Percentiles rank a stretch among this genome's conserved stretches.
These are phyloP conservation scores for Pyrrhoderma lamaoense DNA, from an alignment of 1,284 basidiomycete genomes.

Conservation along the genomic window DNA sequence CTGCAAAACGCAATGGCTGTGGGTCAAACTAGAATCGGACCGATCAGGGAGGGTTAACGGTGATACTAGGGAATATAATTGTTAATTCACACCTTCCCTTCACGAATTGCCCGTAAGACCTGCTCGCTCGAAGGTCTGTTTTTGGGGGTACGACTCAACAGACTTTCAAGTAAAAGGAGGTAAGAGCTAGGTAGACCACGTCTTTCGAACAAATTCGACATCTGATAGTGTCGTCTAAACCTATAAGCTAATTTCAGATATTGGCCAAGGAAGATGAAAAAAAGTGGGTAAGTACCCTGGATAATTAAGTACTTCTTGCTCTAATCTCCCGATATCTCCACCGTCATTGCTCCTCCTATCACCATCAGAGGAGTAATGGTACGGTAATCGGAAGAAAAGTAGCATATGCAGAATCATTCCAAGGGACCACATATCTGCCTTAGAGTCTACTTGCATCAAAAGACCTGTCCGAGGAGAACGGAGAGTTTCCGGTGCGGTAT, in stretches of 20 bases:
- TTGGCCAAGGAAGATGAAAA: constrained; percentile 11
- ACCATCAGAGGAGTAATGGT: constrained; percentile 54
- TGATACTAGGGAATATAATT: background rate
- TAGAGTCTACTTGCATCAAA: constrained; percentile 72
- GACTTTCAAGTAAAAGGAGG: constrained; percentile 62
- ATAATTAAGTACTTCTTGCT: constrained; percentile 71
- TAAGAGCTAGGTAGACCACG: constrained; percentile 63
- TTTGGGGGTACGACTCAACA: constrained; percentile 55
- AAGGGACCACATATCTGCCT: constrained; percentile 84
- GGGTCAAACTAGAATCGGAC: background rate
- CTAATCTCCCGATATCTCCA: constrained; percentile 58
- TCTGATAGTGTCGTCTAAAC: constrained; percentile 50
- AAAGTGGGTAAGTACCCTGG: constrained; percentile 44
- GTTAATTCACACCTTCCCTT: constrained; percentile 48
- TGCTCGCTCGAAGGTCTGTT: constrained; percentile 66
- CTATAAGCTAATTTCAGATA: constrained; percentile 23
- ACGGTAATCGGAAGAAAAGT: constrained; percentile 81
- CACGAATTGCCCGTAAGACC: constrained; percentile 54
- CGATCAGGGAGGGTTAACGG: too few relatives aligned
- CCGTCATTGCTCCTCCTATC: constrained; percentile 43
- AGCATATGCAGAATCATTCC: constrained; percentile 92
- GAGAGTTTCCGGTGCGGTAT: constrained; percentile 81
- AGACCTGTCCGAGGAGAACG: constrained; percentile 59
- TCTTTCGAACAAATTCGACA: constrained; percentile 52
- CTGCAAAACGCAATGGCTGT: background rate